Evolutionary conservation across 2,329 filamentous ascomycete genomes (phyloP).

Genomic region (Aureobasidium sp.): DNA sequence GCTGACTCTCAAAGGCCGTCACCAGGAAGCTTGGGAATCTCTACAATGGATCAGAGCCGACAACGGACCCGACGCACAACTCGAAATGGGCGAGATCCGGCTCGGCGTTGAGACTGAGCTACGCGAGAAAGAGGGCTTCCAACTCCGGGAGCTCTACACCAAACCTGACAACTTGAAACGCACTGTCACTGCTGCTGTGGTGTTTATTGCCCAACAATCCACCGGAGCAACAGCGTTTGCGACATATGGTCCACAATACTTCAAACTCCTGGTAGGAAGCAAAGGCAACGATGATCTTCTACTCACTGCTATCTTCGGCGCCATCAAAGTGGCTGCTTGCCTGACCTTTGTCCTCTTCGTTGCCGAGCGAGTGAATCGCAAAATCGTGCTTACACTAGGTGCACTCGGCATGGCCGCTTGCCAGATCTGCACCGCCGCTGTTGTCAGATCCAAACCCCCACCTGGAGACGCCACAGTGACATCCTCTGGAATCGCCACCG

Average conservation of each 20-base stretch:
- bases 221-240: conserved; percentile 43
- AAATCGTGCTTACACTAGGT: conserved; percentile 25
- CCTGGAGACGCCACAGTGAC: conserved; percentile 21
- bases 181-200: conserved; percentile 34
- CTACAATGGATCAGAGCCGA: conserved; percentile 45
- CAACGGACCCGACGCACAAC: conserved; percentile 25
- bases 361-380: conserved; percentile 41
- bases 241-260: conserved; percentile 45
- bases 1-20: conserved; percentile 39
- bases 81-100: conserved; percentile 45
- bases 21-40: conserved; percentile 39
- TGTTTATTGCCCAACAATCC: conserved; percentile 46
- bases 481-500: conserved; percentile 38
- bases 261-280: conserved; percentile 41
- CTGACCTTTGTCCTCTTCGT: conserved; percentile 45
- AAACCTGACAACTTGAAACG: conserved; percentile 38
- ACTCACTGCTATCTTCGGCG: conserved; percentile 46
- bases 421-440: conserved; percentile 25
- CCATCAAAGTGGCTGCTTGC: conserved; percentile 45
- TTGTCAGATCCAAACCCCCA: conserved; percentile 22
- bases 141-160: conserved; percentile 34
- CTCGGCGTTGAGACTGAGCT: conserved; percentile 38
- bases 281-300: conserved; percentile 36
- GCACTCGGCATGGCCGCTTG: conserved; percentile 28
- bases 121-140: conserved; percentile 37